These are phyloP conservation scores for Pichia inconspicua DNA, from an alignment of 1,139 yeast genomes.

Conservation along the genomic window DNA sequence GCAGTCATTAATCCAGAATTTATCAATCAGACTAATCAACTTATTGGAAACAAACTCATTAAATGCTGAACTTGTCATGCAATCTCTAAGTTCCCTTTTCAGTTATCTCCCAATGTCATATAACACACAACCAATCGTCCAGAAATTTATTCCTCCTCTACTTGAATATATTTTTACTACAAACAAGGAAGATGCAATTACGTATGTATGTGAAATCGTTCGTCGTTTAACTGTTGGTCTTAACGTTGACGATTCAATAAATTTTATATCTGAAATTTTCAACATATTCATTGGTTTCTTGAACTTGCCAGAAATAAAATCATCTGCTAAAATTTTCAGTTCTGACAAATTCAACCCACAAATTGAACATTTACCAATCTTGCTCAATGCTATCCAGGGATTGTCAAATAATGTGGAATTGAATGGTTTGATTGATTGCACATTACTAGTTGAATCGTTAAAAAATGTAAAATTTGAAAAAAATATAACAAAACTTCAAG, in stretches of 20 bases:
- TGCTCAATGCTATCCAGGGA: constrained; percentile 8
- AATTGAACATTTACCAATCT: constrained; percentile 6
- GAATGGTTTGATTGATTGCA: neutral
- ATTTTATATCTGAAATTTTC: constrained; percentile 3
- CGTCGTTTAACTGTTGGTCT: constrained; percentile 10
- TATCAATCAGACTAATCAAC: constrained; percentile 43
- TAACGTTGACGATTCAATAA: constrained; percentile 1
- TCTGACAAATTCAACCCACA: neutral
- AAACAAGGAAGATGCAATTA: neutral
- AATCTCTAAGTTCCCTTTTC: constrained; percentile 25
- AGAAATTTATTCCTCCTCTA: constrained; percentile 24
- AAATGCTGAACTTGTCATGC: constrained; percentile 17
- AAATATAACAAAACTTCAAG: constrained; percentile 3
- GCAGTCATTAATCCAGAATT: constrained; percentile 30
- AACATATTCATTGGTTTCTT: constrained; percentile 3
- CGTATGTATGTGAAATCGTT: constrained; percentile 6
- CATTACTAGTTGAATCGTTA: neutral
- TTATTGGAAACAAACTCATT: constrained; percentile 2
- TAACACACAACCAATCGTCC: constrained; percentile 21
- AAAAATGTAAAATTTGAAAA: neutral
- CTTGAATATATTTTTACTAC: constrained; percentile 15
- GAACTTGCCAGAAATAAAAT: neutral
- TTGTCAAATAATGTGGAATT: constrained; percentile 4
- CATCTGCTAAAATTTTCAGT: neutral
- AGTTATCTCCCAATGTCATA: constrained; percentile 16